Evolutionary conservation across 202 grass and related monocot species (phyloP), one percentile per base, ranked within the genome.

Genomic region (Schoenoplectus tabernaemontani): DNA sequence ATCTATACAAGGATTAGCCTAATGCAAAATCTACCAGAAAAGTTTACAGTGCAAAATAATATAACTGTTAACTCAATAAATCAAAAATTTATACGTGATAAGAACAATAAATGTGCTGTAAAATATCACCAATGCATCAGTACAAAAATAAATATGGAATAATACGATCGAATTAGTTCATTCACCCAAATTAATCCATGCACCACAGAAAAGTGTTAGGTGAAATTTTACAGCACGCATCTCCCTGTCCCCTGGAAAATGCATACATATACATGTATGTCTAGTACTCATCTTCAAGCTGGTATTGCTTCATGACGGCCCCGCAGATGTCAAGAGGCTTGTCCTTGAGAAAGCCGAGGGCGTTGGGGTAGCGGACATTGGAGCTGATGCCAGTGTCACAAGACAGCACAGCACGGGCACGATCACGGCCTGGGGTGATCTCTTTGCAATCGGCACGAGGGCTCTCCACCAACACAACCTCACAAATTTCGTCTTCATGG

Each of bases 311-410:
- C 65, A 93, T 84, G 23, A 91, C 9, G 54, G 83, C 1, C 0
- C 62, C 79, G 30, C 91, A 93, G 65, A 44, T 26, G 15, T 83
- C 64, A 5, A 93, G 86, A 2, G 91, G 91, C 61, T 77, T 26
- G 0, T 72, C 8, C 65, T 65, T 90, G 64, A 93, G 83, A 87
- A 85, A 93, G 0, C 90, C 90, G 3, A 93, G 81, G 9, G 87
- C 48, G 47, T 90, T 90, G 44, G 91, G 83, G n/a, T 85, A 77
- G 20, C 91, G 85, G 30, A 82, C 34, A 30, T 74, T 33, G 84
- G 56, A 24, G 37, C 62, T 58, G 38, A 90, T 77, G 0, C 91
- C 88, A 20, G 75, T 81, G 41, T 74, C 76, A 3, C 26, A 4
- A 13, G 81, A 5, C 0, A 90, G 83, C 1, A 15, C 17, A 0